Percentiles rank a stretch among this genome's conserved stretches.
Conservation (phyloP, 2,329 filamentous ascomycete species). For the Tolypocladium endophyticum region DNA sequence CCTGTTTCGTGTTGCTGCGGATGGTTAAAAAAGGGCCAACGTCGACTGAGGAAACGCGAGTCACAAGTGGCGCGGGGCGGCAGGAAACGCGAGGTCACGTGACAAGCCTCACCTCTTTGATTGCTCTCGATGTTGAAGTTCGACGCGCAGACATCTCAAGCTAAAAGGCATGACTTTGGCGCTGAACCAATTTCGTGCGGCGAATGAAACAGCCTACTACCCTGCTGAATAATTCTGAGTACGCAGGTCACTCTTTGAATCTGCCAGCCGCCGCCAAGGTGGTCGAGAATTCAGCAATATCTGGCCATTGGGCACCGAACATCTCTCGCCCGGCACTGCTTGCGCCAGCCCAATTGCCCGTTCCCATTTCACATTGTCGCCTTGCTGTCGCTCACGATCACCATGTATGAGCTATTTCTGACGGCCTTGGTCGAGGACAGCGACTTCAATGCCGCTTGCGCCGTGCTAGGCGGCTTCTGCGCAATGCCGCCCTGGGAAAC, state of each 20-base stretch:
- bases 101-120: not conserved
- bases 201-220: not conserved
- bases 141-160: not conserved
- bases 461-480: slow-evolving; percentile 46
- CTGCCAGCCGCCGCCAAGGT: not conserved
- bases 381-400: not conserved
- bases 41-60: slow-evolving; percentile 2
- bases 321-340: not conserved
- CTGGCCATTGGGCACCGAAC: not conserved
- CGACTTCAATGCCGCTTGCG: slow-evolving; percentile 37
- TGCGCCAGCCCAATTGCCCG: not conserved
- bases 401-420: slow-evolving; percentile 51
- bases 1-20: not conserved
- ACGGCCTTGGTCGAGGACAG: slow-evolving; percentile 39
- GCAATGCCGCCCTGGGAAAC: slow-evolving; percentile 42
- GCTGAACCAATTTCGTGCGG: not conserved
- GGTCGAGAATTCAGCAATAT: not conserved
- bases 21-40: not conserved
- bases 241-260: not conserved
- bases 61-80: slow-evolving; percentile 2
- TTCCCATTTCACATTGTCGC: not conserved
- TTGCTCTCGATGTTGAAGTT: not conserved
- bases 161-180: not conserved
- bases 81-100: slow-evolving; percentile 22
- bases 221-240: not conserved